Conservation (phyloP, 495 filamentous ascomycete genomes). For the Hypoxylon lienhwacheense region DNA sequence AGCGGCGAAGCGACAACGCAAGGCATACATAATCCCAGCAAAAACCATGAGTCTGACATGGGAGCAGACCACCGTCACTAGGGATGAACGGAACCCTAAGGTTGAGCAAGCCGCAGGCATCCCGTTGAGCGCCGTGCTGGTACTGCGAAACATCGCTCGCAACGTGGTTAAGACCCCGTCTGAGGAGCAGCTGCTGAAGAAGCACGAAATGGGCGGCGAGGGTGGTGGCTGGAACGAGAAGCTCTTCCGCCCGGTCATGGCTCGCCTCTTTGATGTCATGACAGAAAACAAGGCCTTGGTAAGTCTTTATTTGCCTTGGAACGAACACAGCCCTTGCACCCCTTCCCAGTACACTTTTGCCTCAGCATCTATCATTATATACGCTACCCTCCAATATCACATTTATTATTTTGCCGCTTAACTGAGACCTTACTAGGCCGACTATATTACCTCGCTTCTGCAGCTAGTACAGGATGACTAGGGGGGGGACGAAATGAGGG, state of each 20-base stretch:
- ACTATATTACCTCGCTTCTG: slow-evolving; percentile 36
- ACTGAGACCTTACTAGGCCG: slow-evolving; percentile 31
- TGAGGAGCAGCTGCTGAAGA: slow-evolving; percentile 56
- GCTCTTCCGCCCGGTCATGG: slow-evolving; percentile 54
- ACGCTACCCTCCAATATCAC: neutral
- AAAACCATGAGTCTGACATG: slow-evolving; percentile 54
- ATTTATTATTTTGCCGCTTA: neutral
- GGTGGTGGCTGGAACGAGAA: slow-evolving; percentile 51
- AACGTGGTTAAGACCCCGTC: slow-evolving; percentile 65
- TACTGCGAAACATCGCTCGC: slow-evolving; percentile 85
- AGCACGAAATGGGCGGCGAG: slow-evolving; percentile 42
- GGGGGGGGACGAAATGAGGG: neutral
- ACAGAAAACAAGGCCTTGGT: slow-evolving; percentile 56
- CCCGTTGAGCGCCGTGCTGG: slow-evolving; percentile 78
- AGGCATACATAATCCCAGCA: slow-evolving; percentile 55
- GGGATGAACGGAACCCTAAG: slow-evolving; percentile 70
- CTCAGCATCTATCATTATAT: too few species aligned
- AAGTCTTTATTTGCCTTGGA: too few species aligned
- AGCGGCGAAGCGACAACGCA: slow-evolving; percentile 47
- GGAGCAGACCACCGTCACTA: slow-evolving; percentile 63
- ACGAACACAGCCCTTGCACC: too few species aligned
- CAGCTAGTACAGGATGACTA: slow-evolving; percentile 40
- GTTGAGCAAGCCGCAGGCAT: slow-evolving; percentile 74
- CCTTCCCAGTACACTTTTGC: neutral
- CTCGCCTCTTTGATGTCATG: slow-evolving; percentile 55